Conservation (phyloP, 306 rosid genomes). For the Medicago ruthenica region DNA sequence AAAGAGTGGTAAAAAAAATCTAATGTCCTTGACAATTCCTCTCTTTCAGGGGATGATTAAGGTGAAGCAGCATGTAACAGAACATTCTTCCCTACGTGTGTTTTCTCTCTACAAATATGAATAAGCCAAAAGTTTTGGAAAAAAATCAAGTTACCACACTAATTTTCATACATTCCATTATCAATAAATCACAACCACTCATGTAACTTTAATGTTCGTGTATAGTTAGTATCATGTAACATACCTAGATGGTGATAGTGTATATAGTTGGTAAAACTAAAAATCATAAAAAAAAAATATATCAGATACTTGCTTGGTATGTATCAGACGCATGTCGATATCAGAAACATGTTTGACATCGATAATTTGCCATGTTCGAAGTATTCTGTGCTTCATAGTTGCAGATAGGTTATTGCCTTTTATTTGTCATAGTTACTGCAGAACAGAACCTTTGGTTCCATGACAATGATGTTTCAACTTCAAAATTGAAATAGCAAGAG, state of each 20-base stretch:
- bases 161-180: too few relatives aligned
- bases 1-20: too few relatives aligned
- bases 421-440: background rate
- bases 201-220: background rate
- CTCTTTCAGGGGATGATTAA: background rate
- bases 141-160: background rate
- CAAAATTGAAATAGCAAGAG: constrained; percentile 1
- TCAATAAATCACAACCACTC: too few relatives aligned
- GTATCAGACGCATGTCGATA: too few relatives aligned
- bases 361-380: background rate
- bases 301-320: background rate
- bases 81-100: too few relatives aligned
- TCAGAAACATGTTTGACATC: background rate
- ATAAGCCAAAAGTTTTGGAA: background rate
- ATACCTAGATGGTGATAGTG: background rate
- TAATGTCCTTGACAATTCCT: background rate
- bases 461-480: constrained; percentile 16
- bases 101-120: background rate
- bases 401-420: background rate
- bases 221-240: background rate
- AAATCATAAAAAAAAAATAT: too few relatives aligned
- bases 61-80: background rate
- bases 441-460: background rate
- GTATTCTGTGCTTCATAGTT: background rate
- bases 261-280: background rate